Evolutionary conservation across 345 rosid genomes (phyloP), one percentile per base, ranked within the genome.

Genomic region (Abelmoschus esculentus): DNA sequence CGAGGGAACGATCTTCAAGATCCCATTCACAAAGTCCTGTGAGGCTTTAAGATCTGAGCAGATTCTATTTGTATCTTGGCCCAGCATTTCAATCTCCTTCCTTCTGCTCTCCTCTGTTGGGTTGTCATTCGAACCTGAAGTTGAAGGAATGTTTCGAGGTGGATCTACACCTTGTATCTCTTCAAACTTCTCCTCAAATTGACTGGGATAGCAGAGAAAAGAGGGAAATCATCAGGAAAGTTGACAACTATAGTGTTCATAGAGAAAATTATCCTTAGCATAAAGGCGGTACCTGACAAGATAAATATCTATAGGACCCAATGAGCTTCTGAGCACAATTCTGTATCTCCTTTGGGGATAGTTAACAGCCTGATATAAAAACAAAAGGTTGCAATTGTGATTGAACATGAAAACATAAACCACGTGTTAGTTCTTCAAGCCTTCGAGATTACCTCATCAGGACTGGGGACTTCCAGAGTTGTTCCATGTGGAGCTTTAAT

Each of bases 401-500:
- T 19, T 19, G 6, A 63, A 52, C 44, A 22, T 52, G 46, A 8
- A 66, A 47, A 14, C 18, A 47, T 28, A 28, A 46, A 28, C 40
- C 36, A 66, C 17, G 1, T 66, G 44, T 64, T 42, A 47, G 15
- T 66, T 47, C 70, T 73, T 50, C 75, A 70, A 56, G 70, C 55
- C 26, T 38, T 55, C 66, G 19, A 57, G 76, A 72, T 77, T 85
- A 95, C 97, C 96, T 95, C 99, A 78, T 91, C 99, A 63, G 99
- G 99, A 83, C 90, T 98, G 46, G 99, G 99, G 74, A 95, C 99
- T 82, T 95, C 99, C 40, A 95, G 84, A 70, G 96, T 95, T 68
- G 99, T 95, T 62, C 96, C 99, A 76, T 95, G 99, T n/a, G 99
- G 99, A 80, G 99, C 99, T 79, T 91, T 91, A 42, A 91, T 90